Evolutionary conservation across 2,329 filamentous ascomycete species (phyloP).

Genomic region (Metarhizium anisopliae): DNA sequence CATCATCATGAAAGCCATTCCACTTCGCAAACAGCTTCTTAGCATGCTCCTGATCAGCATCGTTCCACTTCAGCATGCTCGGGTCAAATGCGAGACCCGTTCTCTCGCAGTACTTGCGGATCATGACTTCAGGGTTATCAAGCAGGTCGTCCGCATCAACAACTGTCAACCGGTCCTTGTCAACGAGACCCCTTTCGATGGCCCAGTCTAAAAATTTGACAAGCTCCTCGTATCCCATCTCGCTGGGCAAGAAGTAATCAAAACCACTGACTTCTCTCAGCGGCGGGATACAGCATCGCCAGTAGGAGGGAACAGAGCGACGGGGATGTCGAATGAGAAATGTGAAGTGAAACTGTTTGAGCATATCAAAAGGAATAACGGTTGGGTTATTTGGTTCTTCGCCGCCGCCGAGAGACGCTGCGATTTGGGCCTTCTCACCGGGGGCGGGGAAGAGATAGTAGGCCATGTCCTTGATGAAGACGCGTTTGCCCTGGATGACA

Average conservation of each 20-base stretch:
- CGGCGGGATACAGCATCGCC: conserved; percentile 86
- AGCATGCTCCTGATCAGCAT: conserved; percentile 64
- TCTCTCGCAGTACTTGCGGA: conserved; percentile 72
- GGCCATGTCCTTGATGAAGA: conserved; percentile 98
- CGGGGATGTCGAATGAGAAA: conserved; percentile 97
- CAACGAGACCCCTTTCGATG: conserved; percentile 57
- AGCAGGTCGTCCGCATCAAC: conserved; percentile 92
- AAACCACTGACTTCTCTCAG: conserved; percentile 77
- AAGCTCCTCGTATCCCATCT: conserved; percentile 87
- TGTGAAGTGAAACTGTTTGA: conserved; percentile 82
- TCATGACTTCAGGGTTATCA: conserved; percentile 67
- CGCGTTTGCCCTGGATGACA: conserved; percentile 62
- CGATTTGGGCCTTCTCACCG: conserved; percentile 55
- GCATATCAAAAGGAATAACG: conserved; percentile 63
- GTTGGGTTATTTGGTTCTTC: conserved; percentile 70
- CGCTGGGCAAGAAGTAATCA: conserved; percentile 73
- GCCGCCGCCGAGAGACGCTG: conserved; percentile 66
- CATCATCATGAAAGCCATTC: conserved; percentile 95
- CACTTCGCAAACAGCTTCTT: conserved; percentile 84
- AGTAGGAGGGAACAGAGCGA: conserved; percentile 85
- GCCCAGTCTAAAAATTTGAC: conserved; percentile 83
- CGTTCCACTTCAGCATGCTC: conserved; percentile 78
- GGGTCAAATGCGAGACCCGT: conserved; percentile 69
- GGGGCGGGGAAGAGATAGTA: conserved; percentile 81
- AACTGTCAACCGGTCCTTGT: conserved; percentile 68